phyloP scores from a whole-genome alignment of 495 filamentous ascomycete genomes.

The Cryomyces antarcticus region DNA sequence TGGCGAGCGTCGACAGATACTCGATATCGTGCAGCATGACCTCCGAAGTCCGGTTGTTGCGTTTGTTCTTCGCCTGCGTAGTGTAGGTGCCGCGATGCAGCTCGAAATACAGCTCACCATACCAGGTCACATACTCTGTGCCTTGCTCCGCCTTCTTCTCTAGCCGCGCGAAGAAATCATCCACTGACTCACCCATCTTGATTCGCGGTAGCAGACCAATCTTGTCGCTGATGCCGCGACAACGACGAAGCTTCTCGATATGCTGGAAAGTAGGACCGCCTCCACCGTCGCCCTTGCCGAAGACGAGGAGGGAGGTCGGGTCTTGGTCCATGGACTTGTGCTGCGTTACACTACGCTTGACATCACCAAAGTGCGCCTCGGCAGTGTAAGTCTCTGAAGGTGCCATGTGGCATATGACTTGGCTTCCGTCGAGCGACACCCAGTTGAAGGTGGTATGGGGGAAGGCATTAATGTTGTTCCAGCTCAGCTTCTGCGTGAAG shows the following conservation, averaged over 20 bases:
- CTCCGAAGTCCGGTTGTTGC: constrained; percentile 74
- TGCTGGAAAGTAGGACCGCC: constrained; percentile 89
- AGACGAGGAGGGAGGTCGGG: constrained; percentile 68
- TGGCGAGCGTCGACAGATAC: constrained; percentile 70
- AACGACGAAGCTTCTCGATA: constrained; percentile 86
- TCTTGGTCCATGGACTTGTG: constrained; percentile 93
- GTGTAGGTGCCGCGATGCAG: constrained; percentile 93
- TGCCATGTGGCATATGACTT: constrained; percentile 94
- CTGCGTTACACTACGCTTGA: constrained; percentile 72
- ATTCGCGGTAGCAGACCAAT: constrained; percentile 67
- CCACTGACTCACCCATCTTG: constrained; percentile 80
- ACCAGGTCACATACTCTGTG: constrained; percentile 80
- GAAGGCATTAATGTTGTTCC: constrained; percentile 99
- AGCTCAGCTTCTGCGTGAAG: constrained; percentile 89
- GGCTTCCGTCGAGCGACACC: constrained; percentile 84
- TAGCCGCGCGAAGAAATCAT: constrained; percentile 78
- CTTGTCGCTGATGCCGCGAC: constrained; percentile 79
- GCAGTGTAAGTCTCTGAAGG: constrained; percentile 90
- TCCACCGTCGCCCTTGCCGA: constrained; percentile 90
- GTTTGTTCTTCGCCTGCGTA: constrained; percentile 91
- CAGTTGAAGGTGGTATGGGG: constrained; percentile 97
- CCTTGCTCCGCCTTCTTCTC: constrained; percentile 53
- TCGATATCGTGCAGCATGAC: constrained; percentile 72
- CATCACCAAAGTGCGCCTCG: constrained; percentile 84
- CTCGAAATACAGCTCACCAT: constrained; percentile 95